Evolutionary conservation across 495 filamentous ascomycete species (phyloP).

Genomic region (Staphylotrichum longicolle): DNA sequence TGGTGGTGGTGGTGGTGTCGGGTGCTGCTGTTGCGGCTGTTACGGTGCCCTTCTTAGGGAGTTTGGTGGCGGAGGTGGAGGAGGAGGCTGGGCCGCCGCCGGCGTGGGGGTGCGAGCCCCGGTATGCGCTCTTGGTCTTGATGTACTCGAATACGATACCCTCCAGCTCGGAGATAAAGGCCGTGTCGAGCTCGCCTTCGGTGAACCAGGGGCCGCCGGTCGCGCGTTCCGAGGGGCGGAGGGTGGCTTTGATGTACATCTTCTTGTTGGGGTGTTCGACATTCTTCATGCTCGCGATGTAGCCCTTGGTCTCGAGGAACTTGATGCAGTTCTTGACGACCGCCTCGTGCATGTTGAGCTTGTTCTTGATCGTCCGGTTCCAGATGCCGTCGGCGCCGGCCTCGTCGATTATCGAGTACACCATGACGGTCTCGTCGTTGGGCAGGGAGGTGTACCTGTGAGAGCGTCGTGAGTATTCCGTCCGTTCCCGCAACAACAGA

Average conservation of each 20-base stretch:
- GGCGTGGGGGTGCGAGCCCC: conserved; percentile 33
- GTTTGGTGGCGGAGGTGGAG: conserved; percentile 20
- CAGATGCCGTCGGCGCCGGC: conserved; percentile 80
- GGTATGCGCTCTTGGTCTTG: conserved; percentile 64
- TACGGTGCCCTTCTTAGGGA: conserved; percentile 47
- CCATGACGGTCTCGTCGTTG: conserved; percentile 66
- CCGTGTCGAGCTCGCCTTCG: conserved; percentile 71
- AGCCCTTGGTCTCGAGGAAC: conserved; percentile 62
- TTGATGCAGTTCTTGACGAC: conserved; percentile 74
- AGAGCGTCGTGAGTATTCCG: neutral
- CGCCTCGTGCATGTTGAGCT: conserved; percentile 74
- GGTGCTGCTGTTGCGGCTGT: conserved; percentile 31
- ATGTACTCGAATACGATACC: conserved; percentile 69
- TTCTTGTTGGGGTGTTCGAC: conserved; percentile 66
- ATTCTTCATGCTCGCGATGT: conserved; percentile 58
- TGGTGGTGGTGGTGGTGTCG: too few species aligned
- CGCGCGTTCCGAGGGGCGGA: conserved; percentile 79
- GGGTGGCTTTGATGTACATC: conserved; percentile 76
- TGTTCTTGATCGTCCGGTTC: conserved; percentile 72
- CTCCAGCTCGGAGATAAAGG: conserved; percentile 73
- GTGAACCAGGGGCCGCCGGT: conserved; percentile 94
- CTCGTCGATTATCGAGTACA: conserved; percentile 83
- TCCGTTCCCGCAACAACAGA: neutral
- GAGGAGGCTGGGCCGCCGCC: conserved; percentile 18
- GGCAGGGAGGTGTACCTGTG: conserved; percentile 62